These are phyloP conservation scores for Botryotinia globosa DNA, from an alignment of 2,329 filamentous ascomycete species.

Conservation along the genomic window DNA sequence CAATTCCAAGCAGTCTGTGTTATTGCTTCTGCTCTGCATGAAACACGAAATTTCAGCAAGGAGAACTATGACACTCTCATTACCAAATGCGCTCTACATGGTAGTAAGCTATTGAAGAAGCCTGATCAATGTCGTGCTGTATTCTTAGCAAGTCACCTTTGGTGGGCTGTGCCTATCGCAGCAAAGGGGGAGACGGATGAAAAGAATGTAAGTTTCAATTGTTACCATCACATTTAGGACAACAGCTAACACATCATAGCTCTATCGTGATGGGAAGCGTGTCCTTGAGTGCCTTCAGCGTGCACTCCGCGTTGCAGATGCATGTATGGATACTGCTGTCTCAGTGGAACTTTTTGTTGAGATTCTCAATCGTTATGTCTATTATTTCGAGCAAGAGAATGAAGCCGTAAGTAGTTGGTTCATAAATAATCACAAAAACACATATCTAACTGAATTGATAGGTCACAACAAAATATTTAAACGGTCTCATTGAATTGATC, in stretches of 20 bases:
- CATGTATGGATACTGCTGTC: conserved; percentile 97
- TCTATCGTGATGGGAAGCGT: conserved; percentile 95
- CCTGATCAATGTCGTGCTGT: conserved; percentile 97
- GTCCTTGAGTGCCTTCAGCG: conserved; percentile 95
- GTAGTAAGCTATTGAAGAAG: conserved; percentile 95
- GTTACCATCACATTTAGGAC: not conserved
- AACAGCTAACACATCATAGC: conserved; percentile 48
- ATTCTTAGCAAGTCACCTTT: conserved; percentile 92
- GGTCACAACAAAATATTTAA: conserved; percentile 95
- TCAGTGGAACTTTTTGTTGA: conserved; percentile 98
- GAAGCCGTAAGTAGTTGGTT: conserved; percentile 65
- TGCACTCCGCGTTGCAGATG: conserved; percentile 91
- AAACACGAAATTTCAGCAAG: conserved; percentile 85
- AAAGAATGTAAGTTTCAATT: conserved; percentile 60
- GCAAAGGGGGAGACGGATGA: conserved; percentile 82
- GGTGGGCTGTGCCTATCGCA: conserved; percentile 90
- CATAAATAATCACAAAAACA: conserved; percentile 15
- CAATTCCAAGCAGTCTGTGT: conserved; percentile 98
- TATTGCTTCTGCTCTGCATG: conserved; percentile 84
- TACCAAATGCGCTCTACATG: conserved; percentile 94
- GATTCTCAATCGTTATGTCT: conserved; percentile 96
- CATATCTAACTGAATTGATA: conserved; percentile 31
- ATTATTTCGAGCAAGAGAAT: conserved; percentile 99
- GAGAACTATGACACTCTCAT: conserved; percentile 99
- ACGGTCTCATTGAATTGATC: conserved; percentile 96